phyloP scores from a whole-genome alignment of 164 flowering plant species.

The Aristolochia fimbriata region DNA sequence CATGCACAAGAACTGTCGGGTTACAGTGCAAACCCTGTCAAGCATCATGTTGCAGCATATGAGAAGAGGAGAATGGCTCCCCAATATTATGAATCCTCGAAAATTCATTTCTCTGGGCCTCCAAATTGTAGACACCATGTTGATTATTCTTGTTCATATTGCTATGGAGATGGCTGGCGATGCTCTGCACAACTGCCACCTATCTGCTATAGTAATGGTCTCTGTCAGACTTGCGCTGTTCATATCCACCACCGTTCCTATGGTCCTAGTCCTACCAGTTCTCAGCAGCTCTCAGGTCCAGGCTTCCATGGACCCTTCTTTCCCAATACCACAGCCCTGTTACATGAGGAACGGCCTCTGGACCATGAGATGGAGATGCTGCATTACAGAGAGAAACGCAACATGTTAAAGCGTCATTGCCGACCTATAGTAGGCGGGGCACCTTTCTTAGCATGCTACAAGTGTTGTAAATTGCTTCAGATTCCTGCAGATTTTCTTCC shows the following conservation, averaged over 20 bases:
- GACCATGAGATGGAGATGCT: conserved; percentile 18
- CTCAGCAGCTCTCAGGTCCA: conserved; percentile 19
- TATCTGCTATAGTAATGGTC: conserved; percentile 13
- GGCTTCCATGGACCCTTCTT: conserved; percentile 11
- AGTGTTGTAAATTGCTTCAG: conserved; percentile 43
- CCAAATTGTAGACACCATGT: conserved; percentile 19
- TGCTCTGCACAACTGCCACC: conserved; percentile 26
- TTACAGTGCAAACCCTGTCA: conserved; percentile 5
- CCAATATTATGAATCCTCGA: conserved; percentile 5
- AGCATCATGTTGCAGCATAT: conserved; percentile 7
- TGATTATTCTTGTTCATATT: conserved; percentile 23
- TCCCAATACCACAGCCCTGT: conserved; percentile 17
- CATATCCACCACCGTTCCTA: conserved; percentile 11
- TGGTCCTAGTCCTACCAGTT: conserved; percentile 33
- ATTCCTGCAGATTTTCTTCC: conserved; percentile 68
- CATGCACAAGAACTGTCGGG: conserved; percentile 18
- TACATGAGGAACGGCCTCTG: conserved; percentile 16
- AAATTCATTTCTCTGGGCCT: conserved; percentile 36
- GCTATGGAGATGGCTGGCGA: conserved; percentile 26
- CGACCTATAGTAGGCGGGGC: conserved; percentile 69
- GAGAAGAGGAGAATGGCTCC: no score
- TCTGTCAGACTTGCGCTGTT: conserved; percentile 16
- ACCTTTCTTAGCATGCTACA: conserved; percentile 54
- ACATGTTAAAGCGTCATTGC: conserved; percentile 30
- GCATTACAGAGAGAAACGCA: conserved; percentile 25